phyloP scores from a whole-genome alignment of 164 flowering plant genomes.

The Magnolia kwangsiensis region DNA sequence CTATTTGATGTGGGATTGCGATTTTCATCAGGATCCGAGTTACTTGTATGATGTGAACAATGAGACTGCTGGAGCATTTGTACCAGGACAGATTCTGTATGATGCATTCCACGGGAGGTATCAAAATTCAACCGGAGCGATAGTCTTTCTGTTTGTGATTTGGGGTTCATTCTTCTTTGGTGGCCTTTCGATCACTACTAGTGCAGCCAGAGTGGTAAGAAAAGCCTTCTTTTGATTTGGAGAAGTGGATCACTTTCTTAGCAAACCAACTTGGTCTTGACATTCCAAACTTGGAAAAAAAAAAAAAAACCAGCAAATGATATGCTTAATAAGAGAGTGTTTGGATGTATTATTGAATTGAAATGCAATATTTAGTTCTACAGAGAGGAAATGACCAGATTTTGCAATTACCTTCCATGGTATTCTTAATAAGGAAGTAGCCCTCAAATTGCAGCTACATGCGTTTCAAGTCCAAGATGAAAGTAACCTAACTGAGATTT shows the following conservation, averaged over 20 bases:
- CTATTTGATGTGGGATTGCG: not conserved
- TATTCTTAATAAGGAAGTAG: no score
- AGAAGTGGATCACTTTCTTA: not conserved
- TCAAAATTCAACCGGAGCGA: conserved; percentile 52
- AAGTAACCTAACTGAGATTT: no score
- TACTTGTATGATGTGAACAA: conserved; percentile 53
- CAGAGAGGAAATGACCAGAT: not conserved
- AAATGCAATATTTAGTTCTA: not conserved
- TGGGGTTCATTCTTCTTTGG: conserved; percentile 83
- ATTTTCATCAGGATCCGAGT: conserved; percentile 40
- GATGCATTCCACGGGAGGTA: conserved; percentile 73
- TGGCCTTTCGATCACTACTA: conserved; percentile 72
- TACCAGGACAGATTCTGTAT: conserved; percentile 69
- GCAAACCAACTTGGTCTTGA: not conserved
- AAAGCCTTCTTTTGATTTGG: not conserved
- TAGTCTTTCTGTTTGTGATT: conserved; percentile 48
- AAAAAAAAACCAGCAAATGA: not conserved
- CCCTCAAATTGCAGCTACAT: no score
- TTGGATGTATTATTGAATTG: not conserved
- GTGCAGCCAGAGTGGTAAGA: conserved; percentile 50
- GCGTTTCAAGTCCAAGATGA: no score
- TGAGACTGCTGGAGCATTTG: conserved; percentile 67
- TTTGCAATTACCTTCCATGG: not conserved
- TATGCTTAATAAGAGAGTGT: not conserved
- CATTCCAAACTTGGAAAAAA: not conserved